These are phyloP conservation scores for Auricularia heimuer DNA, from an alignment of 768 basidiomycete genomes.

Conservation along the genomic window DNA sequence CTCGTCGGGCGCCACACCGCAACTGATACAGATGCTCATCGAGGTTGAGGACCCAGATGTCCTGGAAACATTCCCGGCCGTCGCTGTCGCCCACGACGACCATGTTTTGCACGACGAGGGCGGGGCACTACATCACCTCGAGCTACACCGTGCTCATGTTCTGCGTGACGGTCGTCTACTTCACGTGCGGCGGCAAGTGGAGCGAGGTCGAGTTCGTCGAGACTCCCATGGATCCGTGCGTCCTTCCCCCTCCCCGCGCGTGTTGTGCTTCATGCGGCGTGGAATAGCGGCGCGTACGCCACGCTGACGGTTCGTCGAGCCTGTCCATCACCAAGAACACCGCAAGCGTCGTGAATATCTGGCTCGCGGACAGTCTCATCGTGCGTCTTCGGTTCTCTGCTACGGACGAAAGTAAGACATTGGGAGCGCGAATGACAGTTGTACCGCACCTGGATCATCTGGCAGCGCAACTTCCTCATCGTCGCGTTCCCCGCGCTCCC, in stretches of 20 bases:
- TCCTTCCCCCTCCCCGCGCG: no score
- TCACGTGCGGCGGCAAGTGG: no score
- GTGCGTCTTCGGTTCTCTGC: not conserved
- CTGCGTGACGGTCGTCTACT: no score
- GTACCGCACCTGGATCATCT: not conserved
- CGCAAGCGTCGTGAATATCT: not conserved
- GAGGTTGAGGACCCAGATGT: constrained; percentile 80
- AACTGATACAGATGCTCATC: constrained; percentile 37
- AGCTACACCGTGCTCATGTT: no score
- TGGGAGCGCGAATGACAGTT: not conserved
- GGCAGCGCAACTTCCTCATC: not conserved
- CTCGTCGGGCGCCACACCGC: not conserved
- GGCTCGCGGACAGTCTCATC: not conserved
- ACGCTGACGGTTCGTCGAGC: no score
- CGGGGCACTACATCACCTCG: no score
- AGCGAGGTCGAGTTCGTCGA: no score
- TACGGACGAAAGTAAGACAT: no score
- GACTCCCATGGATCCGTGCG: no score
- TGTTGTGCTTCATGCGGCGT: not conserved
- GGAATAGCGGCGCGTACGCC: no score
- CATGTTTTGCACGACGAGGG: constrained; percentile 71
- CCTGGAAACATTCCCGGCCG: constrained; percentile 77
- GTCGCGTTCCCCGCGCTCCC: not conserved
- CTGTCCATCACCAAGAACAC: not conserved
- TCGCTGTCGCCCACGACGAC: constrained; percentile 87